Base-by-base conservation (phyloP, 2,329 filamentous ascomycete genomes). In the Akanthomyces muscarius region DNA sequence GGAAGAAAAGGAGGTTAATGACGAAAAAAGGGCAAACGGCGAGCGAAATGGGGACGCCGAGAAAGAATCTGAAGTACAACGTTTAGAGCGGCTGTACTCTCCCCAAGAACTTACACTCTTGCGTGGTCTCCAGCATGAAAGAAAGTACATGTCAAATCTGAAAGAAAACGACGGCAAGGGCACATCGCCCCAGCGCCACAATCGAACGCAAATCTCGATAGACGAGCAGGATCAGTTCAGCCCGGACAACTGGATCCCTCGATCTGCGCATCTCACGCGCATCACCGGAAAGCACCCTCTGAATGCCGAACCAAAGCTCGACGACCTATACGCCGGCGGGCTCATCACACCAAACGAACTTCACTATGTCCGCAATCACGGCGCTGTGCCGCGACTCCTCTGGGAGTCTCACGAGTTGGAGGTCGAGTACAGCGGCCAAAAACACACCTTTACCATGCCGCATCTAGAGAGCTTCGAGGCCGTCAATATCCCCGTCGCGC, bases 281-380 rank as follows among this genome's bases (percentile, higher is more conserved):
- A 66, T 81, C 21, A 84, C 81, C 0, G 81, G 81, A 4, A 82
- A 82, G 51, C 81, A 84, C 68, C 81, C 81, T 0, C 65, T 85
- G 62, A 84, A 85, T 62, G 79, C 75, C 3, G 82, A 84, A 67
- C 70, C 79, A 0, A 65, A 75, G 0, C 72, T 84, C 1, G 70
- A 70, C 1, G 68, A 69, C 14, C 74, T 84, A 0, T 80, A 77
- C 60, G 73, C 79, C 0, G 77, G 75, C 5, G 81, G 81, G 0
- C 69, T 83, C 1, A 80, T 82, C 64, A 84, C 82, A 0, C 80
- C 81, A 0, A 81, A 80, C 57, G 72, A 77, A 61, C 65, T 83
- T 1, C 80, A 83, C 67, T 84, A 82, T 63, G 80, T 84, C 14
- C 75, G 82, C 3, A 84, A 81, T 58, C 82, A 85, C 63, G 81